phyloP scores from a whole-genome alignment of 2,329 filamentous ascomycete species.

The Cladophialophora bantiana region DNA sequence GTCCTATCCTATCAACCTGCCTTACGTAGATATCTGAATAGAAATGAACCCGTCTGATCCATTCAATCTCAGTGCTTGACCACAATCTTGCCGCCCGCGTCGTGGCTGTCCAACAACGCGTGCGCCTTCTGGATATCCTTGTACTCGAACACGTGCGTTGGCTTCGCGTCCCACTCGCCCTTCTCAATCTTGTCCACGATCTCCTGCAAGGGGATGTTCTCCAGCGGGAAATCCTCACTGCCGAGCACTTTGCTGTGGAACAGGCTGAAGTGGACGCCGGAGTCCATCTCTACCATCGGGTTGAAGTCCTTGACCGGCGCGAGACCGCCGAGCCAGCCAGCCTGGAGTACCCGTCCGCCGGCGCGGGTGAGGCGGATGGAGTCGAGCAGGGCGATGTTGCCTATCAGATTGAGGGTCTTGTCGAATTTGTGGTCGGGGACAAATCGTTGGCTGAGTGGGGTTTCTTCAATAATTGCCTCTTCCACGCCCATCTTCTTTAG shows the following conservation, averaged over 20 bases:
- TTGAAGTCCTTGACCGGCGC: slow-evolving; percentile 52
- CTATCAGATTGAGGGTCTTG: slow-evolving; percentile 50
- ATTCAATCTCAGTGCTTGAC: slow-evolving; percentile 17
- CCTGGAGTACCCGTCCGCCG: slow-evolving; percentile 49
- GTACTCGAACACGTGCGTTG: slow-evolving; percentile 46
- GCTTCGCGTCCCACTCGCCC: slow-evolving; percentile 43
- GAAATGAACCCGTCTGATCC: not conserved
- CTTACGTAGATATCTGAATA: not conserved
- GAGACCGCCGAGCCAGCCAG: slow-evolving; percentile 53
- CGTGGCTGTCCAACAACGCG: slow-evolving; percentile 45
- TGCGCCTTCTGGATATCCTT: slow-evolving; percentile 47
- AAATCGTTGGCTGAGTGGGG: slow-evolving; percentile 36
- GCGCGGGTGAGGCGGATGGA: slow-evolving; percentile 47
- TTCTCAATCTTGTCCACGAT: slow-evolving; percentile 50
- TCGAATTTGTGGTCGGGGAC: slow-evolving; percentile 44
- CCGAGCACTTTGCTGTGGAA: slow-evolving; percentile 53
- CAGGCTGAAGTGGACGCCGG: slow-evolving; percentile 56
- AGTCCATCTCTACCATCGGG: slow-evolving; percentile 54
- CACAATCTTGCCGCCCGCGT: slow-evolving; percentile 48
- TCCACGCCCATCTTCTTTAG: slow-evolving; percentile 44
- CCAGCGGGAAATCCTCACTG: slow-evolving; percentile 48
- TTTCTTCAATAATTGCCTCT: slow-evolving; percentile 42
- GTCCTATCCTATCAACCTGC: not conserved
- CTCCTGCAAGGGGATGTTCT: slow-evolving; percentile 49
- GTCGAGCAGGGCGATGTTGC: slow-evolving; percentile 51